phyloP scores from a whole-genome alignment of 2,329 filamentous ascomycete genomes.

The Ceratocystis cacaofunesta region DNA sequence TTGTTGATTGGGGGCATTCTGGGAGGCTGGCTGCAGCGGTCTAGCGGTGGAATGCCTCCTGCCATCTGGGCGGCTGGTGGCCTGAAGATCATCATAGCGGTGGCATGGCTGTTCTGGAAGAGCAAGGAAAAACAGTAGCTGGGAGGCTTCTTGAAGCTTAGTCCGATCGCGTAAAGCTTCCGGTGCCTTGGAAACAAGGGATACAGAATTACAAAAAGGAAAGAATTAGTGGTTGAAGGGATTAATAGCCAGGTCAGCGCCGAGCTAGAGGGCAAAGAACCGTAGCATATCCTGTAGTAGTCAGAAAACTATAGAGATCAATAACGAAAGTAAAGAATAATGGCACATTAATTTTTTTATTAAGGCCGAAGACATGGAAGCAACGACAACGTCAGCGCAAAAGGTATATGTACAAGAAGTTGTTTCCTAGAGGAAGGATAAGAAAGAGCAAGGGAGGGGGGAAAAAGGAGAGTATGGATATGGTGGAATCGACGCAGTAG shows the following conservation, averaged over 20 bases:
- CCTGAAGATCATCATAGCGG: constrained; percentile 29
- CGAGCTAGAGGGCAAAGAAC: background rate
- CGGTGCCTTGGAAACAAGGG: background rate
- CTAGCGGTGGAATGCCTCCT: constrained; percentile 27
- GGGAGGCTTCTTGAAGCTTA: background rate
- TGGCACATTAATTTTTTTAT: background rate
- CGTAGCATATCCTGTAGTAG: background rate
- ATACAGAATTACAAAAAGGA: background rate
- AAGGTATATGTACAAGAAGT: constrained; percentile 3
- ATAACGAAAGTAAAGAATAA: background rate
- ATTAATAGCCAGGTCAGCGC: background rate
- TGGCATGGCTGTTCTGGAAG: constrained; percentile 26
- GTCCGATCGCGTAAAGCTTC: background rate
- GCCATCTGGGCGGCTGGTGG: constrained; percentile 33
- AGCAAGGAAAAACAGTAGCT: constrained; percentile 17
- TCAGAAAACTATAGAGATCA: background rate
- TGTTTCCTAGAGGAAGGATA: constrained; percentile 9
- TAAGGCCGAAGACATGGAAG: background rate
- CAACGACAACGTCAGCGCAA: constrained; percentile 1
- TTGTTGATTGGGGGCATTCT: constrained; percentile 33
- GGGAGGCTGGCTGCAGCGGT: constrained; percentile 35
- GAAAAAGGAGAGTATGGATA: background rate
- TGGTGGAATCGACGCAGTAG: background rate
- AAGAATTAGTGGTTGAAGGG: background rate
- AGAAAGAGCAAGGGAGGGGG: background rate